These are phyloP conservation scores for Lichtheimia corymbifera DNA, from an alignment of 371 early-diverging fungal species.

Conservation along the genomic window DNA sequence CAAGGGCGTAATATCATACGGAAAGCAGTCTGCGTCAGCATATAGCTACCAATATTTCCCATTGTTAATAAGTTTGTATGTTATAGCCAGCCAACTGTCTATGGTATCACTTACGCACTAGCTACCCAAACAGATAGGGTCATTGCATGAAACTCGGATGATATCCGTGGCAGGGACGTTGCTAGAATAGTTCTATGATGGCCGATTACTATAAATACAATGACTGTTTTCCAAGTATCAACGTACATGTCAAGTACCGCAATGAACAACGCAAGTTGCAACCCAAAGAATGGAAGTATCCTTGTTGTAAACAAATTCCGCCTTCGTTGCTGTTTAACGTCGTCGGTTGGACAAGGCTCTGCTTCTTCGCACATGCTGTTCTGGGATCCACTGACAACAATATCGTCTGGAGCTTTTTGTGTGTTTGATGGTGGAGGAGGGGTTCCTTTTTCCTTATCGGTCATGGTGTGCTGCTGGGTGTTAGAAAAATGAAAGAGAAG, in stretches of 20 bases:
- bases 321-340: no score
- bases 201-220: no score
- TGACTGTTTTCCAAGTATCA: background rate
- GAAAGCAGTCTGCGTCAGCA: conserved; percentile 49
- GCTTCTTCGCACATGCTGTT: no score
- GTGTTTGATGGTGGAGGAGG: no score
- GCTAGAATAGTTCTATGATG: conserved; percentile 66
- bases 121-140: conserved; percentile 58
- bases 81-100: background rate
- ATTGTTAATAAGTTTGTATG: background rate
- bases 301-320: no score
- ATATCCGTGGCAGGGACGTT: conserved; percentile 70
- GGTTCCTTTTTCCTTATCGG: no score
- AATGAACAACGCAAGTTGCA: conserved; percentile 67
- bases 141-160: conserved; percentile 67
- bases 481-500: no score
- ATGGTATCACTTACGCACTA: background rate
- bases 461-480: no score
- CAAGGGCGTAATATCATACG: conserved; percentile 23
- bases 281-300: conserved; percentile 24
- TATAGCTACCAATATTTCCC: conserved; percentile 31
- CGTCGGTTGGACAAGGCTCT: no score
- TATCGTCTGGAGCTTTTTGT: no score
- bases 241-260: conserved; percentile 68
- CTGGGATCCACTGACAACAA: no score